Percentiles rank a stretch among this genome's conserved stretches.
Evolutionary conservation across 129 eudicot species (phyloP).

Genomic region (Calendula officinalis): DNA sequence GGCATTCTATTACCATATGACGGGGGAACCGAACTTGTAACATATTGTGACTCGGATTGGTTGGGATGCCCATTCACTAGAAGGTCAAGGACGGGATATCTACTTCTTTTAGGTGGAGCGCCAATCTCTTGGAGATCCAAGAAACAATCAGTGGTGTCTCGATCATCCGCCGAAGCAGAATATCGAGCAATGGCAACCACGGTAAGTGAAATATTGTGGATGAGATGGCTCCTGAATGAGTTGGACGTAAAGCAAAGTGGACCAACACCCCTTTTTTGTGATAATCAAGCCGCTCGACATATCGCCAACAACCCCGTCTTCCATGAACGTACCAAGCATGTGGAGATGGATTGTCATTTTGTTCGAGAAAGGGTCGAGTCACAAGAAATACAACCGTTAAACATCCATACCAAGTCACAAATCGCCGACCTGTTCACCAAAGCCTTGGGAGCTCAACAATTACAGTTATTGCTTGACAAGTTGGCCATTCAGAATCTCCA

Average conservation of each 20-base stretch:
- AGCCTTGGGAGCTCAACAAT: background rate
- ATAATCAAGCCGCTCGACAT: background rate
- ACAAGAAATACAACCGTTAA: background rate
- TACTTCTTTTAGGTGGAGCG: background rate
- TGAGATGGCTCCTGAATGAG: background rate
- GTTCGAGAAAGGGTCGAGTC: background rate
- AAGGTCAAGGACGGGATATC: background rate
- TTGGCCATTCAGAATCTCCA: background rate
- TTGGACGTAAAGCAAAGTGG: background rate
- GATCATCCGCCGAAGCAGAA: background rate
- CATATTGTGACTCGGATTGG: background rate
- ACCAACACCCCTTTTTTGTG: background rate
- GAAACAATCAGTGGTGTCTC: background rate
- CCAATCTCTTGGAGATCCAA: background rate
- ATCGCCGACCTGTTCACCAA: background rate
- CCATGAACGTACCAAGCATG: background rate
- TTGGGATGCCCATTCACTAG: background rate
- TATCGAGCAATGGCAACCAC: background rate
- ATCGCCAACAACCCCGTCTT: background rate
- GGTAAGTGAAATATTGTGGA: background rate
- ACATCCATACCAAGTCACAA: background rate
- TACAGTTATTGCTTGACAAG: background rate
- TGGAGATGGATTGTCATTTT: background rate
- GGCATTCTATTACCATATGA: background rate
- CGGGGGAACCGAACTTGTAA: background rate